Evolutionary conservation across 306 rosid species (phyloP).

Genomic region (Albizia julibrissin): DNA sequence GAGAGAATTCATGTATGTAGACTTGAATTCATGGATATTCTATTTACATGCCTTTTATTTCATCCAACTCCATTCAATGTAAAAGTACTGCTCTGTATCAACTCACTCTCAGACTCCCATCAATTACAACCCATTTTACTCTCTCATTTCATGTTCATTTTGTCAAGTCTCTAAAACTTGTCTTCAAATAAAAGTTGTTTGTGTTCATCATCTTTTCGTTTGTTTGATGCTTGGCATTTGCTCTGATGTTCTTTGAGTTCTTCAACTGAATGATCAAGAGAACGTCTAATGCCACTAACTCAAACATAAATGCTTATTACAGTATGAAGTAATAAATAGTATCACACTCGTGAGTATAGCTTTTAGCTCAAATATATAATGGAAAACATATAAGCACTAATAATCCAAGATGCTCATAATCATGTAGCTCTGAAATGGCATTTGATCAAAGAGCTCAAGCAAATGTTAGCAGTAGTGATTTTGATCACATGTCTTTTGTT

Average conservation of each 20-base stretch:
- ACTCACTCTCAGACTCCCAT: background rate
- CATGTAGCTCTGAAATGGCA: conserved; percentile 33
- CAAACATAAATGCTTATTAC: background rate
- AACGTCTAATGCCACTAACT: background rate
- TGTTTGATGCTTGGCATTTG: background rate
- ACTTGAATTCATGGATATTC: no score
- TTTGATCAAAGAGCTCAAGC: conserved; percentile 49
- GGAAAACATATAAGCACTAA: background rate
- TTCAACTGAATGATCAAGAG: background rate
- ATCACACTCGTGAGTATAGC: no score
- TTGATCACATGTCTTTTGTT: conserved; percentile 45
- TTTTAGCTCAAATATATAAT: background rate
- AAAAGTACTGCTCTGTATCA: background rate
- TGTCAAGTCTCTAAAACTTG: background rate
- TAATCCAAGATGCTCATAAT: conserved; percentile 2
- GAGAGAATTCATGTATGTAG: background rate
- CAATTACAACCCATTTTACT: background rate
- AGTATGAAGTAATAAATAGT: no score
- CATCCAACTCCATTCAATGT: background rate
- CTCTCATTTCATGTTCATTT: background rate
- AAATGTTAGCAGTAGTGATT: conserved; percentile 48
- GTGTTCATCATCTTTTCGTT: background rate
- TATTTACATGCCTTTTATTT: background rate
- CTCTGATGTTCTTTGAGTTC: background rate
- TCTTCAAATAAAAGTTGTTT: background rate